These are phyloP conservation scores for Mycena vulgaris DNA, from an alignment of 768 basidiomycete genomes.

Conservation along the genomic window DNA sequence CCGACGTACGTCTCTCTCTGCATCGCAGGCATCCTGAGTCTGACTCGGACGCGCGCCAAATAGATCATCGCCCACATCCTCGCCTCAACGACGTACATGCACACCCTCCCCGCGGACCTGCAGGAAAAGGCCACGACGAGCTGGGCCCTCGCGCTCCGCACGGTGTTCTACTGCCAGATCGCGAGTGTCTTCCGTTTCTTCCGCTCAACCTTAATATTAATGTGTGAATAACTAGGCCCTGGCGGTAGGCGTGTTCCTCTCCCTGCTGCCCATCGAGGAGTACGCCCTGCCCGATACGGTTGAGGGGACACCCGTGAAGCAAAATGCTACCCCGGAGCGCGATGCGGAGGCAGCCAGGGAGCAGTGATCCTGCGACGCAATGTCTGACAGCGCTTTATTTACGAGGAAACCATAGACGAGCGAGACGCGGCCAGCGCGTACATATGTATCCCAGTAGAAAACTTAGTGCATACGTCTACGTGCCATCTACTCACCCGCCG, in stretches of 20 bases:
- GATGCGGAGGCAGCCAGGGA: conserved; percentile 15
- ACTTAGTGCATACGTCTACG: too few relatives aligned
- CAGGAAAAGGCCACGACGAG: conserved; percentile 63
- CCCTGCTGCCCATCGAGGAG: conserved; percentile 34
- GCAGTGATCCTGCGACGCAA: neutral
- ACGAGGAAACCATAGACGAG: too few relatives aligned
- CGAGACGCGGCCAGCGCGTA: too few relatives aligned
- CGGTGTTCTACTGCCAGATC: conserved; percentile 70
- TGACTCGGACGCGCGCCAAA: neutral
- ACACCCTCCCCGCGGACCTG: conserved; percentile 56
- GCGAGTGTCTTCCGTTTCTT: conserved; percentile 52
- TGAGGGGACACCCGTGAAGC: conserved; percentile 4
- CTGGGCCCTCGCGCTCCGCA: conserved; percentile 67
- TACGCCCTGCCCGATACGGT: conserved; percentile 32
- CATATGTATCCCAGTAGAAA: too few relatives aligned
- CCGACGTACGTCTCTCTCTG: conserved; percentile 52
- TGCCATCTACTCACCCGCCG: too few relatives aligned
- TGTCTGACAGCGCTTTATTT: too few relatives aligned
- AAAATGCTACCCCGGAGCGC: neutral
- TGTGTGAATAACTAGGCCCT: conserved; percentile 5
- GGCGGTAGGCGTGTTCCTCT: conserved; percentile 27
- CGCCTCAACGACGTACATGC: conserved; percentile 65
- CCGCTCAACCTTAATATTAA: conserved; percentile 26
- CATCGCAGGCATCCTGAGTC: neutral
- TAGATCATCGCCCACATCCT: conserved; percentile 67